These are phyloP conservation scores for Pilasporangium apinafurcum DNA, from an alignment of 352 stramenopile species.

Conservation along the genomic window DNA sequence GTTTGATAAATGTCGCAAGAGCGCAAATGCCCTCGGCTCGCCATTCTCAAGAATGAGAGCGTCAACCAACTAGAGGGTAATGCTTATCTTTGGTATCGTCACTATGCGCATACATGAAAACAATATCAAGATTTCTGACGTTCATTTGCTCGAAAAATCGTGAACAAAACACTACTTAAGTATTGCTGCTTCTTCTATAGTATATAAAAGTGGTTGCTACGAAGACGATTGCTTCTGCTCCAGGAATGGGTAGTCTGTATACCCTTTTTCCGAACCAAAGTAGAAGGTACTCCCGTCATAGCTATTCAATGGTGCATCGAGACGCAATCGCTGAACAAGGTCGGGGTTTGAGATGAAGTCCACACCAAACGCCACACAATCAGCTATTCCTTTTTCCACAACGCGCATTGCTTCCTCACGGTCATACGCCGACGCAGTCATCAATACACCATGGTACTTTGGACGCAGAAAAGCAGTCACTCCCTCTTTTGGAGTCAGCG, in stretches of 20 bases:
- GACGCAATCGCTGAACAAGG: constrained; percentile 36
- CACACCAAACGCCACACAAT: constrained; percentile 47
- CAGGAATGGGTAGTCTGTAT: constrained; percentile 32
- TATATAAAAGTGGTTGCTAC: not conserved
- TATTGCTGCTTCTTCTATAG: not conserved
- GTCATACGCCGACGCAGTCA: constrained; percentile 40
- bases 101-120: too few species aligned
- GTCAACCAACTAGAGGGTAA: too few species aligned
- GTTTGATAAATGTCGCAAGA: too few species aligned
- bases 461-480: constrained; percentile 27
- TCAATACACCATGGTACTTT: constrained; percentile 39
- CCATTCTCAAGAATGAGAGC: too few species aligned
- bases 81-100: too few species aligned
- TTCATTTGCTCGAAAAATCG: too few species aligned
- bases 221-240: constrained; percentile 3
- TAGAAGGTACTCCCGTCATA: constrained; percentile 26
- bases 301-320: constrained; percentile 25
- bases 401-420: constrained; percentile 19
- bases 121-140: too few species aligned
- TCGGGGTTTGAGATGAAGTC: constrained; percentile 65
- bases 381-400: constrained; percentile 24
- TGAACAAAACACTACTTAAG: not conserved
- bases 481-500: constrained; percentile 21
- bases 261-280: constrained; percentile 15
- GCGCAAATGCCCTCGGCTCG: too few species aligned